phyloP scores from a whole-genome alignment of 2,329 filamentous ascomycete species.

The Colletotrichum caudatum region DNA sequence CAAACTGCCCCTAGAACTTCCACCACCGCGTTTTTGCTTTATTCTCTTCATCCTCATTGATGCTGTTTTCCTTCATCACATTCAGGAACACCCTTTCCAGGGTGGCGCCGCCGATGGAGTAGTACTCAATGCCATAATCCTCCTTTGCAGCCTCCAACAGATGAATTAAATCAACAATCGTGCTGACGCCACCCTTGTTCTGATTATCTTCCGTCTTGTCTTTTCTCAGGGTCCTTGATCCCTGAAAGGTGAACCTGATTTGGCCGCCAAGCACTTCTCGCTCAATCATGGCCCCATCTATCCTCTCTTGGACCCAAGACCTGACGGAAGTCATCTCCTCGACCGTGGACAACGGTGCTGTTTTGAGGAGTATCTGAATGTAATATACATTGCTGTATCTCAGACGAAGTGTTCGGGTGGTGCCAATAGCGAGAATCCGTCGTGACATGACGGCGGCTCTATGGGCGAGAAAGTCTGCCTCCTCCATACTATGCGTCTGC shows the following conservation, averaged over 20 bases:
- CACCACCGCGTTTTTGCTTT: background rate
- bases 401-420: constrained; percentile 66
- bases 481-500: constrained; percentile 81
- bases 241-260: constrained; percentile 57
- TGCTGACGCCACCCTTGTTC: constrained; percentile 55
- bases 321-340: constrained; percentile 69
- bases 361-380: constrained; percentile 70
- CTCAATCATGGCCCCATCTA: constrained; percentile 68
- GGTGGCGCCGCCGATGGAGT: constrained; percentile 74
- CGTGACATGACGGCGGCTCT: constrained; percentile 47
- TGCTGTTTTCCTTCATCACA: constrained; percentile 72
- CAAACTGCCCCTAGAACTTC: background rate
- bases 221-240: background rate
- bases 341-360: constrained; percentile 67
- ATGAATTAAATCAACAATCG: background rate
- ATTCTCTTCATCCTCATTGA: constrained; percentile 47
- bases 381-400: constrained; percentile 72
- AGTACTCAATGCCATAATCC: background rate
- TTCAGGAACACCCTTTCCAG: constrained; percentile 79
- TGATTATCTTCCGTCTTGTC: background rate
- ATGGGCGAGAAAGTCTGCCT: constrained; percentile 78
- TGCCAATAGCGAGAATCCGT: constrained; percentile 70
- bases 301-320: constrained; percentile 63
- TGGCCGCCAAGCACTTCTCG: constrained; percentile 73
- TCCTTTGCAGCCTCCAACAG: background rate